Evolutionary conservation across 2,329 filamentous ascomycete species (phyloP), one percentile per base, ranked within the genome.

Genomic region (Colletotrichum gloeosporioides): DNA sequence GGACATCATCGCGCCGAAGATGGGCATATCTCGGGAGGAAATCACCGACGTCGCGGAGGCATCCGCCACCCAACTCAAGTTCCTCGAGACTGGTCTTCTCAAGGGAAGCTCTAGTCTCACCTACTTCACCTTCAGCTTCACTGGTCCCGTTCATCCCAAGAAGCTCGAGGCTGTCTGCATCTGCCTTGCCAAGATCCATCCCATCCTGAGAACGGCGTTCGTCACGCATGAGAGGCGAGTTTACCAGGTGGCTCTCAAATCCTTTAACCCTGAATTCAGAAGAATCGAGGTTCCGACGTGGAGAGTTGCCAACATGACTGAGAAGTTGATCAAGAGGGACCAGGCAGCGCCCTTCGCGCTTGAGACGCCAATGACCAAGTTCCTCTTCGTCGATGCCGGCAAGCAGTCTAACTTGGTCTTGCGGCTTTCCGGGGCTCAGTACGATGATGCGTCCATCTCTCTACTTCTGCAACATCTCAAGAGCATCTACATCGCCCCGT

Each of bases 191-290:
- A 81, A 82, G 39, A 83, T 88, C 44, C 89, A 91, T 57, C 87
- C 88, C 0, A 89, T 90, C 32, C 84, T 93, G 9, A 88, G 90
- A 27, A 91, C 91, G 0, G 87, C 88, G 0, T 92, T 92, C 71
- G 84, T 89, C 4, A 81, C 85, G 0, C 85, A 89, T 63, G 84
- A 86, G 13, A 85, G 88, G 8, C 84, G 83, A 4, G 83, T 90
- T 0, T 90, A 88, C 78, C 89, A 91, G 79, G 87, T 88, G 0
- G 85, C 88, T 39, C 80, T 89, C 44, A 85, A 85, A 64, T 84
- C 85, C 4, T 86, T 85, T 78, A 82, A 80, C 3, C 84, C 88
- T 2, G 84, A 88, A 3, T 90, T 90, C 77, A 82, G 85, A 73
- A 84, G 84, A 4, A 81, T 85, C n/a, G 81, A 85, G 16, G 88